Evolutionary conservation across 2,329 filamentous ascomycete species (phyloP).

Genomic region (Penicillium sp.): DNA sequence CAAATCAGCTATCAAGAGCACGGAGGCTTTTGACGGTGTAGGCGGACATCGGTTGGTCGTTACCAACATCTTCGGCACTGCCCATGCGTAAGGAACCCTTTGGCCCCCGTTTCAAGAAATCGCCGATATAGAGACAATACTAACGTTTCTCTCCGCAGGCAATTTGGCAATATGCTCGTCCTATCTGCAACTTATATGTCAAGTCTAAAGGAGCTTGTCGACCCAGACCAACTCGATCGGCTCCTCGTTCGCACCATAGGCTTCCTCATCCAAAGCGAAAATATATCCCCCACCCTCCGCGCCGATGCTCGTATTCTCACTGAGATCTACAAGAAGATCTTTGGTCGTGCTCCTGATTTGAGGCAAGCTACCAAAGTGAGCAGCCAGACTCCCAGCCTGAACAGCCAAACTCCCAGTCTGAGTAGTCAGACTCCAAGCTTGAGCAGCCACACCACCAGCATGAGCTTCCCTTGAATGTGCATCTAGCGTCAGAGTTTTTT

Average conservation of each 20-base stretch:
- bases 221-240: slow-evolving; percentile 52
- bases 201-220: slow-evolving; percentile 58
- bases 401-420: background rate
- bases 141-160: slow-evolving; percentile 52
- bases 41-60: slow-evolving; percentile 5
- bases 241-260: slow-evolving; percentile 71
- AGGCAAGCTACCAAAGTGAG: background rate
- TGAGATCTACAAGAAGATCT: slow-evolving; percentile 47
- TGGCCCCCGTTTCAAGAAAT: background rate
- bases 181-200: slow-evolving; percentile 77
- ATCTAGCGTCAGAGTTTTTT: slow-evolving; percentile 2
- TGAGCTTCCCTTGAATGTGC: slow-evolving; percentile 3
- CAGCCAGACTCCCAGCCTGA: background rate
- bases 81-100: slow-evolving; percentile 6
- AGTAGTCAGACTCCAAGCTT: background rate
- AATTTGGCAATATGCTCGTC: slow-evolving; percentile 96
- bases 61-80: slow-evolving; percentile 10
- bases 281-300: slow-evolving; percentile 70
- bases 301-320: slow-evolving; percentile 72
- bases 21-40: slow-evolving; percentile 7
- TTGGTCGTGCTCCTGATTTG: slow-evolving; percentile 31
- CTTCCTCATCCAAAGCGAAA: slow-evolving; percentile 68
- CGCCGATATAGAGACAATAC: background rate
- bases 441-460: background rate
- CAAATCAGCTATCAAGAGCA: slow-evolving; percentile 1